phyloP scores from a whole-genome alignment of 129 eudicot species.

The Heracleum sosnowskyi region DNA sequence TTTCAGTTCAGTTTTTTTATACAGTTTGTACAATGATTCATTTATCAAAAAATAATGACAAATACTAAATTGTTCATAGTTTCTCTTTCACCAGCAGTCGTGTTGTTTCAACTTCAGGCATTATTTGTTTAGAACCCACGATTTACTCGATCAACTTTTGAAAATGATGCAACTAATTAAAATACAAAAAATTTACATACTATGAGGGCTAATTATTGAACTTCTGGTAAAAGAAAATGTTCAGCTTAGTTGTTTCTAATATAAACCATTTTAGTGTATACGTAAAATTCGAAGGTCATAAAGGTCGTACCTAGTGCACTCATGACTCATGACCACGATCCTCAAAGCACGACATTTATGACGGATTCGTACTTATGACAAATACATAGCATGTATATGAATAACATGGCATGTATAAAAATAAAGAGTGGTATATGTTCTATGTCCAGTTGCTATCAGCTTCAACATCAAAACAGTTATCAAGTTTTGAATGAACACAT shows the following conservation, averaged over 20 bases:
- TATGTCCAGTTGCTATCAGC: slow-evolving; percentile 10
- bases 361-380: background rate
- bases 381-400: slow-evolving; percentile 3
- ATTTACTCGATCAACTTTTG: background rate
- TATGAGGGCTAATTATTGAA: background rate
- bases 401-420: slow-evolving; percentile 1
- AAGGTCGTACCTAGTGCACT: background rate
- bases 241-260: background rate
- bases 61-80: background rate
- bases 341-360: background rate
- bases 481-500: slow-evolving; percentile 1
- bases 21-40: slow-evolving; percentile 28
- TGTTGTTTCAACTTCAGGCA: background rate
- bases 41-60: slow-evolving; percentile 24
- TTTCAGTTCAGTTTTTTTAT: slow-evolving; percentile 9
- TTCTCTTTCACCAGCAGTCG: background rate
- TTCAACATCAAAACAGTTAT: slow-evolving; percentile 11
- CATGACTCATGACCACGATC: too few species aligned
- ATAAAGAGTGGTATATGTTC: slow-evolving; percentile 1
- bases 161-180: background rate
- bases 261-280: background rate
- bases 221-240: background rate
- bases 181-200: background rate
- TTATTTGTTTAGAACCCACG: background rate
- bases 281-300: background rate